Evolutionary conservation across 805 yeast genomes (phyloP).

Genomic region (Ascoidea asiatica): DNA sequence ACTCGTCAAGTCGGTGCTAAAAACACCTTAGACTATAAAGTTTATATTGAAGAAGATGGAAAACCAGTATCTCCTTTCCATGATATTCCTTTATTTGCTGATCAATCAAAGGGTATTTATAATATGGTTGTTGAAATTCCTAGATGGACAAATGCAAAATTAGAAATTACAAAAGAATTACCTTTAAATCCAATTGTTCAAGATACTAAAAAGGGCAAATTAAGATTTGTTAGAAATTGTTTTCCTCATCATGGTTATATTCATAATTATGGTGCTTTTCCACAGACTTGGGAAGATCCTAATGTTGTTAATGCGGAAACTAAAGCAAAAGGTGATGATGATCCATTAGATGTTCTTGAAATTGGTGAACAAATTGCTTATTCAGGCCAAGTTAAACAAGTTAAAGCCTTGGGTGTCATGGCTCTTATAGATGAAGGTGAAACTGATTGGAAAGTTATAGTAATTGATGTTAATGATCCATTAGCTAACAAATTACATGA

Average conservation of each 20-base stretch:
- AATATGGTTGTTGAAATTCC: slow-evolving; percentile 96
- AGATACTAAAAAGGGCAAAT: slow-evolving; percentile 94
- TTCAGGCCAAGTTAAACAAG: slow-evolving; percentile 72
- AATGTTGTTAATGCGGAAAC: slow-evolving; percentile 50
- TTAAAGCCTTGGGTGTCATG: slow-evolving; percentile 86
- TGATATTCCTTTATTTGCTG: slow-evolving; percentile 85
- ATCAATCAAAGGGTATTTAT: slow-evolving; percentile 76
- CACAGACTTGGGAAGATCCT: slow-evolving; percentile 85
- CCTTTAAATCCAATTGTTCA: slow-evolving; percentile 87
- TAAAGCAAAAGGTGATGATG: slow-evolving; percentile 66
- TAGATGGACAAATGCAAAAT: slow-evolving; percentile 96
- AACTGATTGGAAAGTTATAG: slow-evolving; percentile 87
- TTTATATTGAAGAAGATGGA: slow-evolving; percentile 84
- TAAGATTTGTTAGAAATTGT: slow-evolving; percentile 91
- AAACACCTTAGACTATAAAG: slow-evolving; percentile 88
- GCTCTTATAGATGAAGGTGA: slow-evolving; percentile 91
- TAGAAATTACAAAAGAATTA: slow-evolving; percentile 81
- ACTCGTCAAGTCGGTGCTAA: slow-evolving; percentile 93
- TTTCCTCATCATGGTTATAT: slow-evolving; percentile 99
- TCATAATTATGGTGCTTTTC: slow-evolving; percentile 97
- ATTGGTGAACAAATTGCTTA: slow-evolving; percentile 55
- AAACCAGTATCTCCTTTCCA: slow-evolving; percentile 94
- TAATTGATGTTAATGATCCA: slow-evolving; percentile 78
- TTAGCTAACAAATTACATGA: slow-evolving; percentile 78
- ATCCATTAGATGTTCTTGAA: slow-evolving; percentile 78